Evolutionary conservation across 345 rosid species (phyloP).

Genomic region (Salix caprea): DNA sequence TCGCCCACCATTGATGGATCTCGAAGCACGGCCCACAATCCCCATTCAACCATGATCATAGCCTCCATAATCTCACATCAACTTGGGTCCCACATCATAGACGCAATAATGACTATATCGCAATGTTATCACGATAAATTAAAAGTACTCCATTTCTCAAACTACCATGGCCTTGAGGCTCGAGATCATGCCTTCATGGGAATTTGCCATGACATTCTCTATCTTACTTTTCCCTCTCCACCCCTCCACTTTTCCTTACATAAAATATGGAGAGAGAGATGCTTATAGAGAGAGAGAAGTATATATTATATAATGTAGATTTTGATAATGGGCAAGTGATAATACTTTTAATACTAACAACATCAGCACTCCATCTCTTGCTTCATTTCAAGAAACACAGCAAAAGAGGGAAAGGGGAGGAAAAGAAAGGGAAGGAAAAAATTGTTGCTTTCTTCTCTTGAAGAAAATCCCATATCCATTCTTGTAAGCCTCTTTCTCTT

Average conservation of each 20-base stretch:
- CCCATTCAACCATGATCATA: no score
- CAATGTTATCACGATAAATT: not conserved
- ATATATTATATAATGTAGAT: not conserved
- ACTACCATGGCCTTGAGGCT: not conserved
- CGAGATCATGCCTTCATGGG: not conserved
- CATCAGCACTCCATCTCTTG: constrained; percentile 43
- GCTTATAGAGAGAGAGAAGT: not conserved
- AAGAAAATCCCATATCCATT: constrained; percentile 35
- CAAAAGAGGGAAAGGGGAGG: constrained; percentile 1
- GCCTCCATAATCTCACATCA: no score
- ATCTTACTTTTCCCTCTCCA: not conserved
- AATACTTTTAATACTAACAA: not conserved
- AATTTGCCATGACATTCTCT: not conserved
- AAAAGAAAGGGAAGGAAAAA: not conserved
- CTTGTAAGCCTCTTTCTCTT: constrained; percentile 18
- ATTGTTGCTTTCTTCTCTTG: constrained; percentile 37
- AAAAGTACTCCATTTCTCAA: not conserved
- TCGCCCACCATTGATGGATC: no score
- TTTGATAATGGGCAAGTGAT: not conserved
- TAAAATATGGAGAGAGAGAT: not conserved
- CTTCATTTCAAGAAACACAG: constrained; percentile 28
- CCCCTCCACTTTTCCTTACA: not conserved
- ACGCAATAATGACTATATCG: not conserved
- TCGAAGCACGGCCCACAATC: no score
- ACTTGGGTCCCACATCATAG: not conserved